These are phyloP conservation scores for Blastobotrys mokoenaii DNA, from an alignment of 805 yeast species.

Conservation along the genomic window DNA sequence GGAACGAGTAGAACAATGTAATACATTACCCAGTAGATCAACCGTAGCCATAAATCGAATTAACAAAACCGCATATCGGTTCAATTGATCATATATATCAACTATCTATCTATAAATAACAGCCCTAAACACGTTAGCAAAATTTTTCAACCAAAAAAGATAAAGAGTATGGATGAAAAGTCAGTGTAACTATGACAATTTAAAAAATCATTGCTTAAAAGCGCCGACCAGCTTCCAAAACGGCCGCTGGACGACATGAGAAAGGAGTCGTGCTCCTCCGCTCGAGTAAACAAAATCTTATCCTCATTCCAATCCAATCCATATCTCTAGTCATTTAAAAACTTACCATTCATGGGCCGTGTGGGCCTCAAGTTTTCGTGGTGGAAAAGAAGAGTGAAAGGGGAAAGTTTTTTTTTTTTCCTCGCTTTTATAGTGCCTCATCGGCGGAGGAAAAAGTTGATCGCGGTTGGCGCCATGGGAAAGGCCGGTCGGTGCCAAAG, in stretches of 20 bases:
- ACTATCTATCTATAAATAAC: too few species aligned
- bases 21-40: too few species aligned
- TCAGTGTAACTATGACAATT: constrained; percentile 22
- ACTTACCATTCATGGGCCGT: background rate
- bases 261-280: constrained; percentile 4
- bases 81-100: too few species aligned
- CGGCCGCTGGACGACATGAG: constrained; percentile 3
- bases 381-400: background rate
- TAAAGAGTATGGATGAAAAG: background rate
- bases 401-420: background rate
- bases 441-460: background rate
- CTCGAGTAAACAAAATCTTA: constrained; percentile 5
- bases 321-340: background rate
- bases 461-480: constrained; percentile 31
- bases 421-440: background rate
- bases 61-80: too few species aligned
- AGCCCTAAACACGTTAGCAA: background rate
- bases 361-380: background rate
- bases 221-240: constrained; percentile 6
- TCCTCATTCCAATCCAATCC: constrained; percentile 8
- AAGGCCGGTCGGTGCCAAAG: constrained; percentile 40
- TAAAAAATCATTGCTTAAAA: constrained; percentile 10
- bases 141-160: background rate
- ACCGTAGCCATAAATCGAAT: too few species aligned
- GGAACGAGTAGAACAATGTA: too few species aligned